Conservation (phyloP, 2,329 filamentous ascomycete species). For the Verticillium zaregamsianum region DNA sequence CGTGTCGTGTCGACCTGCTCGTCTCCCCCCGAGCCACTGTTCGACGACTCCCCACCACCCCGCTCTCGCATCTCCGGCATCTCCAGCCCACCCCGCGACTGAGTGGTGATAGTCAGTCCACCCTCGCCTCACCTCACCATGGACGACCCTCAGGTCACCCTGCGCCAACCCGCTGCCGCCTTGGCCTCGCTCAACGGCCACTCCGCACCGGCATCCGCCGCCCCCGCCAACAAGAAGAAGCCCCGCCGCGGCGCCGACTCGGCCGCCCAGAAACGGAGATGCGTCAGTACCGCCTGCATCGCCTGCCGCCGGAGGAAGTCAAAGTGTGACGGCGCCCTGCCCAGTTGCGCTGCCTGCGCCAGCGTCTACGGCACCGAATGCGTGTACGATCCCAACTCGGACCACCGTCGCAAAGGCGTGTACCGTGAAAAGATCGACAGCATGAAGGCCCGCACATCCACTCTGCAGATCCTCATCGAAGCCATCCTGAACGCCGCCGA, state of each 20-base stretch:
- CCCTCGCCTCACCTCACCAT: background rate
- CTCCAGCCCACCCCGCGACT: background rate
- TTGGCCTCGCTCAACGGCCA: background rate
- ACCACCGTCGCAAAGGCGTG: conserved; percentile 93
- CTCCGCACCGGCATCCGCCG: background rate
- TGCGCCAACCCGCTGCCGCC: background rate
- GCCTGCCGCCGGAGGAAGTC: conserved; percentile 76
- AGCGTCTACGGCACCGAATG: conserved; percentile 90
- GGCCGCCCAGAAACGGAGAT: conserved; percentile 62
- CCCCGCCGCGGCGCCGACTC: conserved; percentile 43
- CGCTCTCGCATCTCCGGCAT: conserved; percentile 1
- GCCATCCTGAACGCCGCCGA: conserved; percentile 89
- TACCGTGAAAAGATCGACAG: conserved; percentile 92
- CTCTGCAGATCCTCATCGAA: conserved; percentile 86
- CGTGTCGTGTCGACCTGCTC: background rate
- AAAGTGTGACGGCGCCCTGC: conserved; percentile 88
- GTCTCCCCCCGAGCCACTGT: background rate
- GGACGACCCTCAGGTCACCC: conserved; percentile 2
- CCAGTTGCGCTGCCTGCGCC: conserved; percentile 91
- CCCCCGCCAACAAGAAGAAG: conserved; percentile 39
- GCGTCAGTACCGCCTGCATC: conserved; percentile 80
- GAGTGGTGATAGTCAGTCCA: background rate
- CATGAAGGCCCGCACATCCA: conserved; percentile 81
- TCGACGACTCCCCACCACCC: background rate
- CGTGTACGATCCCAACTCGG: conserved; percentile 92